These are phyloP conservation scores for Wallacemonas sp. DNA, from an alignment of 208 protist genomes.

Conservation along the genomic window DNA sequence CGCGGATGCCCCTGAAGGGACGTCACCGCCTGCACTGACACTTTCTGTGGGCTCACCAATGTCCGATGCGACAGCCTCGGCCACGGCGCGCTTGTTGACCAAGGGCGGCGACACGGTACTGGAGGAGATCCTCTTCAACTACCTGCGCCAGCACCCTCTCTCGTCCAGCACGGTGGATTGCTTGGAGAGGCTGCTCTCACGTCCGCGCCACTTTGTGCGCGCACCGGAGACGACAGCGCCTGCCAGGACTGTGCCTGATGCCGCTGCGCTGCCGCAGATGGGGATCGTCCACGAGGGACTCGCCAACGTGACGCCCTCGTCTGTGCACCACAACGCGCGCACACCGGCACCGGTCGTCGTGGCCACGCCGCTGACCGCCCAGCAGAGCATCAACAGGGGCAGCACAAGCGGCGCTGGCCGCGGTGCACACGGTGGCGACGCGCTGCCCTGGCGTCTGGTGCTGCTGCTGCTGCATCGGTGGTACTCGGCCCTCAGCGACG, in stretches of 20 bases:
- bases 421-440: not conserved
- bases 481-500: constrained; percentile 1
- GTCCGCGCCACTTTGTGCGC: not conserved
- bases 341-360: not conserved
- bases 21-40: not conserved
- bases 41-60: not conserved
- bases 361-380: not conserved
- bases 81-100: constrained; percentile 4
- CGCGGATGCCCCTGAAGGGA: not conserved
- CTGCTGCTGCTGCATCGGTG: constrained; percentile 10
- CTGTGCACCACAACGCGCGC: too few species aligned
- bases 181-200: constrained; percentile 7
- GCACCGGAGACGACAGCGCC: not conserved
- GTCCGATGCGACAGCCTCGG: not conserved
- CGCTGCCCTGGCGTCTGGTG: constrained; percentile 5
- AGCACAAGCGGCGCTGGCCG: constrained; percentile 1
- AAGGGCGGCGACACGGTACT: constrained; percentile 9
- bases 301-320: too few species aligned
- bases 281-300: too few species aligned
- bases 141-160: constrained; percentile 4
- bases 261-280: too few species aligned
- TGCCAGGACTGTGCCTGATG: too few species aligned
- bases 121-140: constrained; percentile 15
- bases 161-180: constrained; percentile 8
- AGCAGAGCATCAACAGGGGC: constrained; percentile 2